Evolutionary conservation across 768 basidiomycete genomes (phyloP).

Genomic region (Neoboletus magnificus): DNA sequence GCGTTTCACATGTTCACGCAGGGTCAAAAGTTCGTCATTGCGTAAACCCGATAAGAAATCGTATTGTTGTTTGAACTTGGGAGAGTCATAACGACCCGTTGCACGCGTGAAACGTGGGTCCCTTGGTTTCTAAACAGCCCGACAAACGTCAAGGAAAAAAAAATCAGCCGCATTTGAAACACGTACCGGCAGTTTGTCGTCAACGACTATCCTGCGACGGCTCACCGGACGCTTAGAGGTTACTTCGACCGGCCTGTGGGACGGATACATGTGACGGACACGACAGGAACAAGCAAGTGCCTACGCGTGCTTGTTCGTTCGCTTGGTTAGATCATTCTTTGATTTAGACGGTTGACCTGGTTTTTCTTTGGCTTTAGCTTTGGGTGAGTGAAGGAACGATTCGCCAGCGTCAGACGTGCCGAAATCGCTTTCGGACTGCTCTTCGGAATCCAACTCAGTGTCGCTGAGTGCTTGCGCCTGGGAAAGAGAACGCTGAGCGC

Average conservation of each 20-base stretch:
- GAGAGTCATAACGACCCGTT: conserved; percentile 61
- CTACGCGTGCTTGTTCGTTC: conserved; percentile 84
- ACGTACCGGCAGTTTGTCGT: conserved; percentile 61
- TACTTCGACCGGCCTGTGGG: conserved; percentile 68
- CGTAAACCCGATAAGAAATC: conserved; percentile 69
- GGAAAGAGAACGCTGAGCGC: conserved; percentile 56
- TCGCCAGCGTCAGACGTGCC: conserved; percentile 13
- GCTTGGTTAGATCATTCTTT: conserved; percentile 51
- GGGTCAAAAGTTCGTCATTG: conserved; percentile 56
- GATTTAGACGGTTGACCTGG: conserved; percentile 41
- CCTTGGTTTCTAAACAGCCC: conserved; percentile 55
- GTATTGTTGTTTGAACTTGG: conserved; percentile 69
- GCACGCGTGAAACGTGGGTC: conserved; percentile 85
- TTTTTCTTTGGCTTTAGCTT: conserved; percentile 35
- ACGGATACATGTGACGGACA: neutral
- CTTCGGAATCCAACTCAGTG: conserved; percentile 35
- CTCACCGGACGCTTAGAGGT: conserved; percentile 85
- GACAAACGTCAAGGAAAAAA: neutral
- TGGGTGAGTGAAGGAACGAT: conserved; percentile 1
- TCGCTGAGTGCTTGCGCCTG: conserved; percentile 39
- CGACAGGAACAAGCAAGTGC: conserved; percentile 30
- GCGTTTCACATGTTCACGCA: conserved; percentile 63
- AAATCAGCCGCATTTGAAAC: neutral
- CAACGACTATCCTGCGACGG: conserved; percentile 65
- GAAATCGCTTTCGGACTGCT: conserved; percentile 12